Evolutionary conservation across 2,329 filamentous ascomycete species (phyloP), one percentile per base, ranked within the genome.

Genomic region (Ophiostoma perfectum): DNA sequence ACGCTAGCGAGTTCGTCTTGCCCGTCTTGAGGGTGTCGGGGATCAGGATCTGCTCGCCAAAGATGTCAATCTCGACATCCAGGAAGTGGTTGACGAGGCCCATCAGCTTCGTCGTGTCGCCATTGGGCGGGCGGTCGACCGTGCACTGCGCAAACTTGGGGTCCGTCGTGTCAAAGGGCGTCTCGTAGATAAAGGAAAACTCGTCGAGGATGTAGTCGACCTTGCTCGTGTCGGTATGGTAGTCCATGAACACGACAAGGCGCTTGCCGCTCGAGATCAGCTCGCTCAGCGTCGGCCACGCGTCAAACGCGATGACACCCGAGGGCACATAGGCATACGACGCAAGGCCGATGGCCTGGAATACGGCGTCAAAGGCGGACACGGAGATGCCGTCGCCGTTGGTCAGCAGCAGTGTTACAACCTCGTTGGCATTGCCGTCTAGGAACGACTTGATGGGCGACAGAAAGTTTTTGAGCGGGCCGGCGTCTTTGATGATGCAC

Each of bases 161-260:
- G 65, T 84, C 79, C 1, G 82, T 84, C 70, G 88, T 86, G 71
- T 90, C 86, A 77, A 84, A 93, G 0, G 84, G 81, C 62, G 90
- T 94, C 76, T 94, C 91, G 80, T 90, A 93, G 72, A 89, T 84
- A 64, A 67, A 69, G 38, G 79, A 78, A 74, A 88, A 90, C 75
- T 90, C 83, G 74, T 85, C 80, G 68, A 90, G 80, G 67, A 91
- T 85, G 74, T 88, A 90, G 39, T 84, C 80, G n/a, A 86, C 83
- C 65, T 79, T 75, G 44, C 74, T 76, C 1, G 78, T 79, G 70
- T 86, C 80, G 69, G 80, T 76, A 66, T 82, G 74, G 72, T 84
- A 91, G 76, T 93, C 90, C 76, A 93, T 86, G 71, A 93, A 93
- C 38, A 89, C 86, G 64, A 93, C 78, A 0, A 94, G 80, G 16